phyloP scores from a whole-genome alignment of 208 protist genomes.

The Novymonas esmeraldas region DNA sequence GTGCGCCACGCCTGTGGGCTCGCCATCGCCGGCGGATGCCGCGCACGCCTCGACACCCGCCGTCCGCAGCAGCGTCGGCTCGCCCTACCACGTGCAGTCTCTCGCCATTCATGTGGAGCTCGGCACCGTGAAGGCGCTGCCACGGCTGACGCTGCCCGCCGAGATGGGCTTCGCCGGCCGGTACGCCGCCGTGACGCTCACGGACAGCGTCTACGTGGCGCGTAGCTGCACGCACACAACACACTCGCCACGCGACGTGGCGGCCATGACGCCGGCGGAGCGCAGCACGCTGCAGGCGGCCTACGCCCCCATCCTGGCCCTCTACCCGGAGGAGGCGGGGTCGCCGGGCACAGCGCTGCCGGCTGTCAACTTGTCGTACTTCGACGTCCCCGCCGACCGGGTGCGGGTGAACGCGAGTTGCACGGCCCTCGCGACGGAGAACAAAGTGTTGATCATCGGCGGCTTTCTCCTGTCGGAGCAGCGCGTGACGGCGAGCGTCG shows the following conservation, averaged over 20 bases:
- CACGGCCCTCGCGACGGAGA: conserved; percentile 23
- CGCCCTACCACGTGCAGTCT: conserved; percentile 28
- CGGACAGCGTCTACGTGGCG: conserved; percentile 33
- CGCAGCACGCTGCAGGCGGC: conserved; percentile 5
- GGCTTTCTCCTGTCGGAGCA: conserved; percentile 27
- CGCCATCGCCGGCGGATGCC: background rate
- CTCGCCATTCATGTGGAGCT: conserved; percentile 21
- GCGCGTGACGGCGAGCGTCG: conserved; percentile 33
- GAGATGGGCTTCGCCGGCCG: conserved; percentile 31
- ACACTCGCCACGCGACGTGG: conserved; percentile 12
- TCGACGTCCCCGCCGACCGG: conserved; percentile 19
- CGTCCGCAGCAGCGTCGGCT: background rate
- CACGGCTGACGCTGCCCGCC: conserved; percentile 15
- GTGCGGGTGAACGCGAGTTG: conserved; percentile 40
- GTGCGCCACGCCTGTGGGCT: conserved; percentile 18
- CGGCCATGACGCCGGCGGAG: conserved; percentile 2
- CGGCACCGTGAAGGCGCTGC: conserved; percentile 4
- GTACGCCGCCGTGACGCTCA: conserved; percentile 34
- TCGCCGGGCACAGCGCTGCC: background rate
- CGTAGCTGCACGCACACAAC: conserved; percentile 38
- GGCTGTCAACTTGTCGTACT: conserved; percentile 27
- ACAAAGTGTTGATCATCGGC: conserved; percentile 33
- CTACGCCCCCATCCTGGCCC: conserved; percentile 25
- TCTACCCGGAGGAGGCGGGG: conserved; percentile 19
- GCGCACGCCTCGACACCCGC: background rate